phyloP scores from a whole-genome alignment of 169 alveolate genomes.

The Cryptosporidium ubiquitum region DNA sequence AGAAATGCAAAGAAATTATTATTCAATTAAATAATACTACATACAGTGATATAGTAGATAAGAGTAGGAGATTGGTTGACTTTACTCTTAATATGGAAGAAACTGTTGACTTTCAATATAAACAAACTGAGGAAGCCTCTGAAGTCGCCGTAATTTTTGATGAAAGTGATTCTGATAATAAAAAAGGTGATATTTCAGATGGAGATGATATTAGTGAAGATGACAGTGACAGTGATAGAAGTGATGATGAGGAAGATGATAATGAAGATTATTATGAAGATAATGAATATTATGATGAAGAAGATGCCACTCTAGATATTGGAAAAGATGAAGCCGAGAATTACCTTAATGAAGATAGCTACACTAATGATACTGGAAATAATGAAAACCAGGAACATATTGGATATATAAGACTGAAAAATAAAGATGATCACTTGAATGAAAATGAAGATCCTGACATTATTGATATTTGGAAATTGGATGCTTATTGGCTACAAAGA shows the following conservation, averaged over 20 bases:
- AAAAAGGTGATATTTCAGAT: conserved; percentile 53
- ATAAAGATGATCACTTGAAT: conserved; percentile 20
- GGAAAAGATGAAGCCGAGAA: conserved; percentile 77
- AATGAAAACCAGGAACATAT: conserved; percentile 82
- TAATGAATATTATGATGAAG: conserved; percentile 23
- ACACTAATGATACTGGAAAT: conserved; percentile 13
- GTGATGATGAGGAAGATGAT: conserved; percentile 74
- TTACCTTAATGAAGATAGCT: conserved; percentile 21
- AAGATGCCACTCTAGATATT: conserved; percentile 67
- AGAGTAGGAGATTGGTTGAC: conserved; percentile 82
- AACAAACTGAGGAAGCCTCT: conserved; percentile 77
- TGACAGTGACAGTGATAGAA: conserved; percentile 78
- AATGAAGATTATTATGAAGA: conserved; percentile 72
- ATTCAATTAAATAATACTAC: conserved; percentile 79
- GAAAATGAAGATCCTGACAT: conserved; percentile 56
- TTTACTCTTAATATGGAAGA: conserved; percentile 79
- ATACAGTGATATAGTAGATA: conserved; percentile 80
- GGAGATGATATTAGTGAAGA: conserved; percentile 49
- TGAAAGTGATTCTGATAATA: conserved; percentile 69
- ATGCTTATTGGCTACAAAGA: conserved; percentile 96
- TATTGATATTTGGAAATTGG: conserved; percentile 85
- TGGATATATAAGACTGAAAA: conserved; percentile 78
- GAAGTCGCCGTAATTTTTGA: conserved; percentile 81
- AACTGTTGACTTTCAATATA: conserved; percentile 80
- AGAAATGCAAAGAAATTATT: conserved; percentile 83